Evolutionary conservation across 2,329 filamentous ascomycete genomes (phyloP), one percentile per base, ranked within the genome.

Genomic region (Fusarium circinatum): DNA sequence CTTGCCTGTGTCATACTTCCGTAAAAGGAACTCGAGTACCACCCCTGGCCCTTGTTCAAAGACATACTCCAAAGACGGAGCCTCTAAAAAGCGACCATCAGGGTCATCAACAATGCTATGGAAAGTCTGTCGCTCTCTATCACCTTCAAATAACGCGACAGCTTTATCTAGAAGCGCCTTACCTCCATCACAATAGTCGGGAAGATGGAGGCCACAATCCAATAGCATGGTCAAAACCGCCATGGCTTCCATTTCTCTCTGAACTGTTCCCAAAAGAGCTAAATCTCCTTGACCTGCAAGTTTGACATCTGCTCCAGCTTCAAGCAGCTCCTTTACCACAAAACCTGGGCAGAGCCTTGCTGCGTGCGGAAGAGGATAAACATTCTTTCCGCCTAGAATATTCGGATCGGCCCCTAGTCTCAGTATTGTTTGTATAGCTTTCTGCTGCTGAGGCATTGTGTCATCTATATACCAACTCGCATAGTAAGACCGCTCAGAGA

Each of bases 231-330:
- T 34, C 8, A 13, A 11, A 18, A 42, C 18, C 13, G 15, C 7
- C 11, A 61, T 28, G 6, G 48, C 24, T 56, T 61, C 48, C 48
- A 42, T 56, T 41, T 61, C 58, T 44, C 58, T 44, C 22, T 28
- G 18, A 11, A 42, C 18, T 20, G 47, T 14, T 7, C 30, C 14
- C 15, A 18, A 20, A 5, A 61, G 24, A 26, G 48, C 38, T 5
- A 55, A 24, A 14, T 38, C 45, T 13, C 41, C 54, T 12, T 36
- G 10, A 2, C n/a, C 24, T 8, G 34, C 10, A 4, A 49, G n/a
- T 6, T 58, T 64, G 26, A 58, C 39, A 51, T 72, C 49, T 30
- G 41, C 62, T 13, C 67, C 63, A 26, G 58, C 70, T 26, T 61
- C 62, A 20, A 68, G 56, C 17, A 72, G 51, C 41, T 47, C 44